These are phyloP conservation scores for Starmerella geochares DNA, from an alignment of 805 yeast genomes.

Conservation along the genomic window DNA sequence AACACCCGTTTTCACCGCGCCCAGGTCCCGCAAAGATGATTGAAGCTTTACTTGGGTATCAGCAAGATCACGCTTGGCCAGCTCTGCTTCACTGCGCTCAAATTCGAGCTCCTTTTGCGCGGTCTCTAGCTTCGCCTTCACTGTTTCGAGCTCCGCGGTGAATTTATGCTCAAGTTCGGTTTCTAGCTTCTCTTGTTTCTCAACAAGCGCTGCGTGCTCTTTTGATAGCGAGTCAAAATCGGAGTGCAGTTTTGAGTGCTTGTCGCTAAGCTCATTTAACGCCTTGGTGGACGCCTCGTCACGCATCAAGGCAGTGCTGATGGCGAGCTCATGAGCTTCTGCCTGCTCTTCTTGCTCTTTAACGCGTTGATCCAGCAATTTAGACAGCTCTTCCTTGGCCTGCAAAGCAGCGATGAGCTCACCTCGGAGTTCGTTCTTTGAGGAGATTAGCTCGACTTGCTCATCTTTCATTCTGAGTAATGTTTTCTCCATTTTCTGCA, in stretches of 20 bases:
- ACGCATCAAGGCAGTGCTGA: conserved; percentile 11
- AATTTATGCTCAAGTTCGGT: conserved; percentile 1
- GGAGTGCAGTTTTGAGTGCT: conserved; percentile 10
- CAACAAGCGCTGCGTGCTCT: background rate
- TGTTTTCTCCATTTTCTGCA: conserved; percentile 30
- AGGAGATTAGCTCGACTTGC: conserved; percentile 30
- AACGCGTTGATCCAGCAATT: conserved; percentile 26
- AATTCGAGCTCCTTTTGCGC: background rate
- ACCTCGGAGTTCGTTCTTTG: conserved; percentile 33
- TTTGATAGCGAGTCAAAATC: conserved; percentile 5
- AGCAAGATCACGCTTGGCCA: background rate
- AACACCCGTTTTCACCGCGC: background rate
- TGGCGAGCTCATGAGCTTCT: conserved; percentile 17
- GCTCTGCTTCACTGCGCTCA: conserved; percentile 1
- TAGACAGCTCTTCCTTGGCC: conserved; percentile 30
- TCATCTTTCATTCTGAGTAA: conserved; percentile 26
- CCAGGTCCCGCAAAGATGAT: background rate
- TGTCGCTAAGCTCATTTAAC: conserved; percentile 14
- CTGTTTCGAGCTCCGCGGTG: background rate
- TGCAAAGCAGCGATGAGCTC: conserved; percentile 33
- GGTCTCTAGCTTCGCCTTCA: background rate
- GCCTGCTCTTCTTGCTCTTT: conserved; percentile 10
- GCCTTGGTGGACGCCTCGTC: conserved; percentile 21
- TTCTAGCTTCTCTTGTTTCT: conserved; percentile 5
- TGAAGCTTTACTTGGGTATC: background rate